Conservation (phyloP, 306 rosid species). For the Pyrus bretschneideri region DNA sequence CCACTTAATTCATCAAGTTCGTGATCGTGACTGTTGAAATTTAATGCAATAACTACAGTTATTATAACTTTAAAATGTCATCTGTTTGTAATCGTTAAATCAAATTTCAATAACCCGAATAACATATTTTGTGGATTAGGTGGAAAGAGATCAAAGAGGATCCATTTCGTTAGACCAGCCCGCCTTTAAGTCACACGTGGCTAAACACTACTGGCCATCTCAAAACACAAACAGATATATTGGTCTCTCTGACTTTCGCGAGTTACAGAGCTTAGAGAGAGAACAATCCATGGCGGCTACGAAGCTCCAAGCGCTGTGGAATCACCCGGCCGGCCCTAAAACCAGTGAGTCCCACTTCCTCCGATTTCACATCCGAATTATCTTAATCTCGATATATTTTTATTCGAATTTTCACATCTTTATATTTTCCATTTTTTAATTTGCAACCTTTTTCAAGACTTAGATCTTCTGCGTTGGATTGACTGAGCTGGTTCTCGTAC, state of each 20-base stretch:
- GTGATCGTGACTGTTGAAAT: no score
- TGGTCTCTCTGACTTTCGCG: neutral
- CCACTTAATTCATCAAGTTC: no score
- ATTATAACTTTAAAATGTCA: no score
- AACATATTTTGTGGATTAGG: no score
- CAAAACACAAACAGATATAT: neutral
- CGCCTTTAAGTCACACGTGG: neutral
- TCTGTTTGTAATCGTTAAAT: accelerated
- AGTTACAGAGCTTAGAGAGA: neutral
- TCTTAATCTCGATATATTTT: neutral
- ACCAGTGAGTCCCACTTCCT: slow-evolving; percentile 53
- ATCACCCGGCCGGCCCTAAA: slow-evolving; percentile 98
- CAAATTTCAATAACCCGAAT: no score
- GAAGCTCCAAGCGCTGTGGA: slow-evolving; percentile 88
- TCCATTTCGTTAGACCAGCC: no score
- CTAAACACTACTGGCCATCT: neutral
- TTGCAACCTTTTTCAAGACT: neutral
- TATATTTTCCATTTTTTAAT: neutral
- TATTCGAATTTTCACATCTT: neutral
- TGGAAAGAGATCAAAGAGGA: no score
- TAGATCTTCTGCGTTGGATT: neutral
- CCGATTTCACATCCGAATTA: neutral
- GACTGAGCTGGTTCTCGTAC: neutral
- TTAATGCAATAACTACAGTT: accelerated
- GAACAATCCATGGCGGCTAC: slow-evolving; percentile 62